A percentile compares a stretch with the other conserved stretches of the same genome.
These are phyloP conservation scores for Hypoxylon rickii DNA, from an alignment of 495 filamentous ascomycete genomes.

Conservation along the genomic window DNA sequence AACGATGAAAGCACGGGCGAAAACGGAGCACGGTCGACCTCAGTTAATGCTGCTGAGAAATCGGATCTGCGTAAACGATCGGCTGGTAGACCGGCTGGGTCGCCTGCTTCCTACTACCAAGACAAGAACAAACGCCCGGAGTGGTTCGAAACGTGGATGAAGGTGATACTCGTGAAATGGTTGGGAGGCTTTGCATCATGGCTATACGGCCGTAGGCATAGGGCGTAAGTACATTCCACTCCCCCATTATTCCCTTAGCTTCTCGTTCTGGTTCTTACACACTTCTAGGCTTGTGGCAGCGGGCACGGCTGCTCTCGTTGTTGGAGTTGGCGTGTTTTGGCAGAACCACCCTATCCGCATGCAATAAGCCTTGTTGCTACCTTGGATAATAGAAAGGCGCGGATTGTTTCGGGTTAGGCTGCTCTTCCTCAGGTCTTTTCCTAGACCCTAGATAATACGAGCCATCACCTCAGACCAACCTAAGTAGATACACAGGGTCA, in stretches of 20 bases:
- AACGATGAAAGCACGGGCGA: constrained; percentile 7
- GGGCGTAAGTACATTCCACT: constrained; percentile 22
- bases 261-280: constrained; percentile 9
- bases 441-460: too few relatives aligned
- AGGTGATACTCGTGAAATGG: constrained; percentile 29
- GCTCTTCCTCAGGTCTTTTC: too few relatives aligned
- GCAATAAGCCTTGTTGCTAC: background rate
- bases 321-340: constrained; percentile 23
- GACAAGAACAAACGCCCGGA: background rate
- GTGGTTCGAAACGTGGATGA: constrained; percentile 30
- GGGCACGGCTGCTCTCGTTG: constrained; percentile 16
- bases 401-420: too few relatives aligned
- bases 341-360: constrained; percentile 13
- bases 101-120: constrained; percentile 9
- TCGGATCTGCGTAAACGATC: constrained; percentile 15
- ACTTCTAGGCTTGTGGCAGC: constrained; percentile 12
- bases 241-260: too few relatives aligned
- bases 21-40: constrained; percentile 4
- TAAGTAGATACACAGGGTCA: too few relatives aligned
- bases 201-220: constrained; percentile 31
- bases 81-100: constrained; percentile 5
- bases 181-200: constrained; percentile 30
- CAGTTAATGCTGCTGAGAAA: constrained; percentile 1
- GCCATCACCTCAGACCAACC: too few relatives aligned
- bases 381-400: background rate